These are phyloP conservation scores for Pyrus communis DNA, from an alignment of 306 rosid species.

Conservation along the genomic window DNA sequence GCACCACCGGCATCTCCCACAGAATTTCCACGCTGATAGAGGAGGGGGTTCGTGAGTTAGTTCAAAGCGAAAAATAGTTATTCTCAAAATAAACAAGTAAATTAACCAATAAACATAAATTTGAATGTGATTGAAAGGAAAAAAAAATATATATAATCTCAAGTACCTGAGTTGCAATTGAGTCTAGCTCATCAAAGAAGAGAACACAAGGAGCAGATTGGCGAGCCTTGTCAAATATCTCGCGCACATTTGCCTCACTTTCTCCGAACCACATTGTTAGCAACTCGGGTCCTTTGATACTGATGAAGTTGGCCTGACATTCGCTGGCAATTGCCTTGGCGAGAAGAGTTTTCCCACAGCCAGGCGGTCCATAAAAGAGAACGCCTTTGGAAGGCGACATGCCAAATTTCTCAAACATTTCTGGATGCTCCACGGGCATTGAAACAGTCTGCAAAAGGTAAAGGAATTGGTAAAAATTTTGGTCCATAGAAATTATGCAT, in stretches of 20 bases:
- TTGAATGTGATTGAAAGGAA: not conserved
- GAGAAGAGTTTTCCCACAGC: slow-evolving; percentile 20
- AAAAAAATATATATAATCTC: not conserved
- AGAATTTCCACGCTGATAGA: slow-evolving; percentile 49
- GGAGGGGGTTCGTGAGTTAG: not conserved
- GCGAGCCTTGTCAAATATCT: slow-evolving; percentile 29
- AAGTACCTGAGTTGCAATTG: slow-evolving; percentile 60
- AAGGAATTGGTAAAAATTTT: not conserved
- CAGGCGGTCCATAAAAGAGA: slow-evolving; percentile 67
- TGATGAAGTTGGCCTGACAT: slow-evolving; percentile 66
- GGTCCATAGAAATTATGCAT: not conserved
- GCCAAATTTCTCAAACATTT: slow-evolving; percentile 73
- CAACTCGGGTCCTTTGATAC: slow-evolving; percentile 64
- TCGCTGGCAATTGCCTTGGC: slow-evolving; percentile 19
- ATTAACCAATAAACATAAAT: not conserved
- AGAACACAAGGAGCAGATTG: slow-evolving; percentile 72
- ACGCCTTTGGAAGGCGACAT: slow-evolving; percentile 78
- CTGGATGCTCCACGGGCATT: slow-evolving; percentile 77
- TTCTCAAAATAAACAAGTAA: not conserved
- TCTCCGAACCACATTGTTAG: slow-evolving; percentile 79
- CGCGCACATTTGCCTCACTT: not conserved
- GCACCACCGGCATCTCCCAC: slow-evolving; percentile 68
- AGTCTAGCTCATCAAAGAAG: slow-evolving; percentile 74
- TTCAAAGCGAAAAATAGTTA: not conserved
- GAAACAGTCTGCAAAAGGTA: slow-evolving; percentile 48